Evolutionary conservation across 192 early-diverging fungal genomes (phyloP).

Genomic region (Backusella psychrophila): DNA sequence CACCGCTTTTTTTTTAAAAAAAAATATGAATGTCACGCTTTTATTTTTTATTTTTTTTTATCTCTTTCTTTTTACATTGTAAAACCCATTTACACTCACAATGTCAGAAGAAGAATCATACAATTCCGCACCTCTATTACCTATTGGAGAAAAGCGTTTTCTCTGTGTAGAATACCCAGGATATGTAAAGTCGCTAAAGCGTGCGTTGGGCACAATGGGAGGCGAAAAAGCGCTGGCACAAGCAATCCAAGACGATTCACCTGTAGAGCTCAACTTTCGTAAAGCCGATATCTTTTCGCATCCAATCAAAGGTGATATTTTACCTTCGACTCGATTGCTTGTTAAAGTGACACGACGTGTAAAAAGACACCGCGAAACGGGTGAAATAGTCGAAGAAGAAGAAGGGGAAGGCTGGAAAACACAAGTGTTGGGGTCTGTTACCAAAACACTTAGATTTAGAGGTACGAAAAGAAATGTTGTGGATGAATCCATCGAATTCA

Average conservation of each 20-base stretch:
- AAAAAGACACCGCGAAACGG: constrained; percentile 7
- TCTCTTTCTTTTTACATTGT: neutral
- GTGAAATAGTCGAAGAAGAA: constrained; percentile 12
- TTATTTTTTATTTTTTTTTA: neutral
- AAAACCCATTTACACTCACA: neutral
- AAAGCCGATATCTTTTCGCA: constrained; percentile 61
- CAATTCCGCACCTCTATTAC: constrained; percentile 5
- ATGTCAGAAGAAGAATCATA: neutral
- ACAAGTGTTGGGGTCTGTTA: constrained; percentile 52
- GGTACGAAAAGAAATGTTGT: constrained; percentile 34
- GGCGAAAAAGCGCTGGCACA: constrained; percentile 44
- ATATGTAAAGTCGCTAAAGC: constrained; percentile 38
- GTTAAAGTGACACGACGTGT: constrained; percentile 56
- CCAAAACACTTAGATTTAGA: constrained; percentile 62
- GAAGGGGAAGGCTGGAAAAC: constrained; percentile 25
- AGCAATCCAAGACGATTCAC: constrained; percentile 39
- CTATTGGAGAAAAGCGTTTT: constrained; percentile 32
- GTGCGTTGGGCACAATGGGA: constrained; percentile 47
- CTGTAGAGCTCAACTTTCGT: constrained; percentile 54
- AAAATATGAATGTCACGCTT: neutral
- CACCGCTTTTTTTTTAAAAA: neutral
- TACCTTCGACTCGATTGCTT: constrained; percentile 53
- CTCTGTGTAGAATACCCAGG: constrained; percentile 60
- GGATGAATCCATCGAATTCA: no score
- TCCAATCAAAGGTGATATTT: constrained; percentile 59